Conservation (phyloP, 1,284 basidiomycete species). For the Cryptococcus wingfieldii region DNA sequence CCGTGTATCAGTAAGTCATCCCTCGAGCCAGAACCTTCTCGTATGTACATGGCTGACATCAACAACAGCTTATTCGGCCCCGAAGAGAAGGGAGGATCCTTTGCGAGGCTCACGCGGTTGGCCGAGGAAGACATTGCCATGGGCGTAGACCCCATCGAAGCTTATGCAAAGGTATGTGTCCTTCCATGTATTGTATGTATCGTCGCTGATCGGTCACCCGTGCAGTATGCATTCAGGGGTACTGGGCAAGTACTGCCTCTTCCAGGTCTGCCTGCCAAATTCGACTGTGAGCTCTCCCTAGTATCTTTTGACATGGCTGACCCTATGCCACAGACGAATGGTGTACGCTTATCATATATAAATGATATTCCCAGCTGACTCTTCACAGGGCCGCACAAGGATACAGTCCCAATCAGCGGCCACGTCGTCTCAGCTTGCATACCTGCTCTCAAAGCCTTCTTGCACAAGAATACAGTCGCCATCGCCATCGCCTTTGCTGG, state of each 20-base stretch:
- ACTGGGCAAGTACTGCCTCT: neutral
- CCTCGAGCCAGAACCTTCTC: too few relatives aligned
- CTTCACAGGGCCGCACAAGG: too few relatives aligned
- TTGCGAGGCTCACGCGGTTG: neutral
- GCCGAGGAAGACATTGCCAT: constrained; percentile 8
- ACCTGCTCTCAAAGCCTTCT: too few relatives aligned
- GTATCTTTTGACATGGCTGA: neutral
- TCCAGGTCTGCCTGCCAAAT: constrained; percentile 14
- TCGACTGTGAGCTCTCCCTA: constrained; percentile 11
- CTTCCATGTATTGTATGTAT: neutral
- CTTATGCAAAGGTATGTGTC: constrained; percentile 7
- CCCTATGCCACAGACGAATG: neutral
- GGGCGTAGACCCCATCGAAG: constrained; percentile 6
- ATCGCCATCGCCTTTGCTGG: too few relatives aligned
- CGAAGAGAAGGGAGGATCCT: constrained; percentile 9
- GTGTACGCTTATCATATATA: neutral
- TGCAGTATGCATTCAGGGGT: neutral
- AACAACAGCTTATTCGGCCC: too few relatives aligned
- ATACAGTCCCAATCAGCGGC: neutral
- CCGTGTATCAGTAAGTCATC: too few relatives aligned
- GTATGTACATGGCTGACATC: too few relatives aligned
- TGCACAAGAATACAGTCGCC: too few relatives aligned
- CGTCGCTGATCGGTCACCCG: neutral
- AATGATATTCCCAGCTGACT: too few relatives aligned
- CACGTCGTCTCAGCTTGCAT: neutral